Evolutionary conservation across 495 filamentous ascomycete genomes (phyloP).

Genomic region (Aspergillus funiculosus): DNA sequence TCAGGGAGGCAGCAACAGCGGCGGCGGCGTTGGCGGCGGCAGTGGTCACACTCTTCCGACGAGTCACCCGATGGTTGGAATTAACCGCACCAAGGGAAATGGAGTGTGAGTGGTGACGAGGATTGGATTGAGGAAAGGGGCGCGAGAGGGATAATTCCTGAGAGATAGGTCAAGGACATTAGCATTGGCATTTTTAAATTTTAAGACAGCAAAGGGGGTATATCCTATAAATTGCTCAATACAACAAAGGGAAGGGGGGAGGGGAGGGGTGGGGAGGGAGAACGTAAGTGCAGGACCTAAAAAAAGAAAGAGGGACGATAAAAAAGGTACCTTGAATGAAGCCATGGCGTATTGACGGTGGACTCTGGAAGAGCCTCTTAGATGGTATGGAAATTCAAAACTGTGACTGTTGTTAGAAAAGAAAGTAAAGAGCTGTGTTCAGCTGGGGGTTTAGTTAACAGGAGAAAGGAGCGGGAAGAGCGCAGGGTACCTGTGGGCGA

Average conservation of each 20-base stretch:
- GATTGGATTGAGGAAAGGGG: slow-evolving; percentile 44
- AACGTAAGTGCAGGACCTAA: too few relatives aligned
- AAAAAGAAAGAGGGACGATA: slow-evolving; percentile 6
- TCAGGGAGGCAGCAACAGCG: slow-evolving; percentile 68
- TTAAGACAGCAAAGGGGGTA: background rate
- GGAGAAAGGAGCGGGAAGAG: slow-evolving; percentile 11
- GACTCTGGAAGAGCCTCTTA: slow-evolving; percentile 31
- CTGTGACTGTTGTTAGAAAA: background rate
- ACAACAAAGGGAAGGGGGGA: too few relatives aligned
- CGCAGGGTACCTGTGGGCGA: slow-evolving; percentile 20
- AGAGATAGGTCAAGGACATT: slow-evolving; percentile 7
- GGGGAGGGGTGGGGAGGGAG: too few relatives aligned
- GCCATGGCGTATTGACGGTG: slow-evolving; percentile 35
- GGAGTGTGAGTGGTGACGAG: slow-evolving; percentile 77
- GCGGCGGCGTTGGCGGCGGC: slow-evolving; percentile 69
- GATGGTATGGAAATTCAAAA: slow-evolving; percentile 24
- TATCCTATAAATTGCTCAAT: too few relatives aligned
- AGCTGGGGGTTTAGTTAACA: slow-evolving; percentile 10
- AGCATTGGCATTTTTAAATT: slow-evolving; percentile 4
- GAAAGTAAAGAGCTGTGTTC: slow-evolving; percentile 1
- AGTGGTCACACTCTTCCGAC: slow-evolving; percentile 86
- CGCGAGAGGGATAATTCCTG: slow-evolving; percentile 46
- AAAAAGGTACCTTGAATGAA: slow-evolving; percentile 41
- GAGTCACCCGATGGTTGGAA: slow-evolving; percentile 75
- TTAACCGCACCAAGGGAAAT: slow-evolving; percentile 74